Conservation (phyloP, 1,139 yeast species). For the Hyphopichia wangnamkhiaoensis region DNA sequence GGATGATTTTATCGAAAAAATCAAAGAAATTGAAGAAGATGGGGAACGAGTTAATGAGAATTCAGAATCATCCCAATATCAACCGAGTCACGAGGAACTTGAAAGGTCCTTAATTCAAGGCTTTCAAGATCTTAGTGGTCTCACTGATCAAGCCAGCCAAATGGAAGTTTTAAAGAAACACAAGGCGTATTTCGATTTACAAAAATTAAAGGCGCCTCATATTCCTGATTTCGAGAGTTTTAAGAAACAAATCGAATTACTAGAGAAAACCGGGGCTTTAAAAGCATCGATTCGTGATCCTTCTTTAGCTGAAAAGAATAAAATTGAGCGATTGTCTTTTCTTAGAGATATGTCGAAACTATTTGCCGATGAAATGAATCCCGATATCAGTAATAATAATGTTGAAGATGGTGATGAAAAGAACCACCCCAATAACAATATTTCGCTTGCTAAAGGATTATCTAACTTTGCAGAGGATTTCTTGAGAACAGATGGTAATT, state of each 20-base stretch:
- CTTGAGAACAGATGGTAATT: slow-evolving; percentile 70
- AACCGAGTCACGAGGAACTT: not conserved
- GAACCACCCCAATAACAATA: not conserved
- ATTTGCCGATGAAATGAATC: slow-evolving; percentile 12
- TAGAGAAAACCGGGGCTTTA: slow-evolving; percentile 31
- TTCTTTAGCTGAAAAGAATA: slow-evolving; percentile 29
- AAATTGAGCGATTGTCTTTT: slow-evolving; percentile 29
- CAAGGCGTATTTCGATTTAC: slow-evolving; percentile 20
- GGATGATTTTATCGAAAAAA: slow-evolving; percentile 1
- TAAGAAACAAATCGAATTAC: slow-evolving; percentile 17
- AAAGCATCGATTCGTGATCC: slow-evolving; percentile 13
- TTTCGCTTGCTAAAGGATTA: slow-evolving; percentile 29
- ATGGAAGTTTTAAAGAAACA: slow-evolving; percentile 57
- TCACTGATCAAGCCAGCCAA: not conserved
- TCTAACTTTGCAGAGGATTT: slow-evolving; percentile 77
- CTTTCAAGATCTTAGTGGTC: not conserved
- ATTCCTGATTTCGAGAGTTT: not conserved
- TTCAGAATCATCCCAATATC: not conserved
- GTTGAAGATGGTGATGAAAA: not conserved
- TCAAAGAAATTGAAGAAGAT: slow-evolving; percentile 3
- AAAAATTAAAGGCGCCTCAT: slow-evolving; percentile 22
- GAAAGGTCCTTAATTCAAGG: not conserved
- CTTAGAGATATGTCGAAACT: slow-evolving; percentile 29
- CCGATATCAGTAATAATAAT: slow-evolving; percentile 4
- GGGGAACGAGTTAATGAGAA: not conserved